A percentile compares a stretch with the other conserved stretches of the same genome.
Evolutionary conservation across 768 basidiomycete species (phyloP).

Genomic region (Cystofilobasidium capitatum): DNA sequence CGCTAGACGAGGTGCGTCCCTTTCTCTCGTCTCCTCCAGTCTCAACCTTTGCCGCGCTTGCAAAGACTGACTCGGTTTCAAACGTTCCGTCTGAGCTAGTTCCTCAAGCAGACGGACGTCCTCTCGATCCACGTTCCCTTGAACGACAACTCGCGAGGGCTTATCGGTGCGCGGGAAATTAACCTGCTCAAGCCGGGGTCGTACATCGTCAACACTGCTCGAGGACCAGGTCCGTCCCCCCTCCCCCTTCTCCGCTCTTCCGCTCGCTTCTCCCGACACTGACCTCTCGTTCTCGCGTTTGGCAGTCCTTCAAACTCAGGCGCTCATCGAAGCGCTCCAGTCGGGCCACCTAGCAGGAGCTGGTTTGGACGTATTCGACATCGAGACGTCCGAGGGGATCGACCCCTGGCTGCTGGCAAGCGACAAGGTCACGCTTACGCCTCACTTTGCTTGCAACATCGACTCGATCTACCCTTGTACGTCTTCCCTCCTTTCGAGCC

Average conservation of each 20-base stretch:
- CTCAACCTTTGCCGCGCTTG: background rate
- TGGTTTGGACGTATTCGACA: constrained; percentile 55
- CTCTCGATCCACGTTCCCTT: constrained; percentile 56
- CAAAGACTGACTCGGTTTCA: background rate
- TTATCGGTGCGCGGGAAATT: constrained; percentile 48
- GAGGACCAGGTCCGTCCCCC: constrained; percentile 45
- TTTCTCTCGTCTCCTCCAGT: background rate
- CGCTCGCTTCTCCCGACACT: background rate
- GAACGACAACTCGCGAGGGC: constrained; percentile 46
- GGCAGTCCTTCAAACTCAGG: constrained; percentile 51
- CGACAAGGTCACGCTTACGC: constrained; percentile 41
- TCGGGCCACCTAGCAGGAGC: constrained; percentile 50
- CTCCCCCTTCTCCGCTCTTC: background rate
- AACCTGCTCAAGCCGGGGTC: constrained; percentile 50
- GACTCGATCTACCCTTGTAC: background rate
- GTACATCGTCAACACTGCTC: constrained; percentile 57
- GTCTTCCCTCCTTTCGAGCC: background rate
- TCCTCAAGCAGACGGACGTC: constrained; percentile 51
- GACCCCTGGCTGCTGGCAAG: constrained; percentile 1
- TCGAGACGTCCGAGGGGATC: constrained; percentile 7
- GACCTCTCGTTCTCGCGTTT: background rate
- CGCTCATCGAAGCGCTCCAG: constrained; percentile 47
- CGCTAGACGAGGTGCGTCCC: constrained; percentile 9
- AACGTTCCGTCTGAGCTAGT: constrained; percentile 33
- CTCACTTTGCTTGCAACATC: constrained; percentile 30